These are phyloP conservation scores for Yarrowia sp. DNA, from an alignment of 805 yeast species.

Conservation along the genomic window DNA sequence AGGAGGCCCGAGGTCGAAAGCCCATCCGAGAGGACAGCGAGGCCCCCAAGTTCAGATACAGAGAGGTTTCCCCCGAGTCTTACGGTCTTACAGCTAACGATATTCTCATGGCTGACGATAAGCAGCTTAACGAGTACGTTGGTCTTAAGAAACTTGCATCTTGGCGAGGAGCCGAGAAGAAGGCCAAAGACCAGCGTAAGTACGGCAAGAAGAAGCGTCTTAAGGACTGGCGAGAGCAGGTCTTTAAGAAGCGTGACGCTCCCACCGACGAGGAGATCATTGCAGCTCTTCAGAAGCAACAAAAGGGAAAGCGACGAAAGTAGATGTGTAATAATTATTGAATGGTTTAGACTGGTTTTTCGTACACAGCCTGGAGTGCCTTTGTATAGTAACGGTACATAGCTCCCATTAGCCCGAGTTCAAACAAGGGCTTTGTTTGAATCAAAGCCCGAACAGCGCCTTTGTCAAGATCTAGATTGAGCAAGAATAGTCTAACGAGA, in stretches of 20 bases:
- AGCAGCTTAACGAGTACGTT: conserved; percentile 74
- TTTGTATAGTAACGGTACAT: no score
- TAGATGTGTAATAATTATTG: not conserved
- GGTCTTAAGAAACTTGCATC: conserved; percentile 94
- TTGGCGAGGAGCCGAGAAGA: conserved; percentile 70
- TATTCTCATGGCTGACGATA: conserved; percentile 85
- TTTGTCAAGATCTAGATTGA: no score
- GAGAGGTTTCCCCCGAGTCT: conserved; percentile 93
- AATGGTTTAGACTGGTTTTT: no score
- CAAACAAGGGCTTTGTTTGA: not conserved
- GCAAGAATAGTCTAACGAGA: no score
- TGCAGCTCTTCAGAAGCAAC: conserved; percentile 26
- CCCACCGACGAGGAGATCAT: conserved; percentile 34
- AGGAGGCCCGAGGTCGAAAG: conserved; percentile 18
- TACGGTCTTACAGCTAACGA: conserved; percentile 84
- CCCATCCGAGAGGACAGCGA: conserved; percentile 34
- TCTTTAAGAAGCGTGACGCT: conserved; percentile 58
- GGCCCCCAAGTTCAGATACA: conserved; percentile 65
- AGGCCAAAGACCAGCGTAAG: conserved; percentile 76
- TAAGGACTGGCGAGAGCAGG: conserved; percentile 84
- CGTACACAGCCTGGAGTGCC: no score
- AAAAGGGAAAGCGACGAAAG: conserved; percentile 19
- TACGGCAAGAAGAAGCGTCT: conserved; percentile 77
- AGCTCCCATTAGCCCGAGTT: not conserved
- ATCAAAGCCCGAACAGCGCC: not conserved